Evolutionary conservation across 805 yeast genomes (phyloP).

Genomic region (Isabelozyma pseudorhagii): DNA sequence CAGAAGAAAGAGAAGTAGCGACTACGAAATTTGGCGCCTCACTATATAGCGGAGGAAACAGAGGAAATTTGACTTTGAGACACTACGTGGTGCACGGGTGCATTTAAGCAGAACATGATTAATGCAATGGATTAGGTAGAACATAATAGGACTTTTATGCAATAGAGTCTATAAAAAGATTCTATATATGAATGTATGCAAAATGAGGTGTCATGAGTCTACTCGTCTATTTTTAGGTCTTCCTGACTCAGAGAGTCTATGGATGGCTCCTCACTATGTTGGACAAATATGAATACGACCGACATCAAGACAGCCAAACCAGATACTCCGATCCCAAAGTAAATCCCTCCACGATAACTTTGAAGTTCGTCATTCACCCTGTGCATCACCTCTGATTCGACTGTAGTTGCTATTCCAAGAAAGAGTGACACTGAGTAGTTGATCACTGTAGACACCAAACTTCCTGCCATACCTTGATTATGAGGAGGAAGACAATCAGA

Average conservation of each 20-base stretch:
- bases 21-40: background rate
- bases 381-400: conserved; percentile 35
- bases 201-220: conserved; percentile 1
- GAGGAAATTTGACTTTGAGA: background rate
- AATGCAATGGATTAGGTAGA: too few species aligned
- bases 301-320: conserved; percentile 40
- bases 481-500: conserved; percentile 56
- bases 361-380: conserved; percentile 17
- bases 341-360: conserved; percentile 56
- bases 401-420: conserved; percentile 69
- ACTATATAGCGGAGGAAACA: background rate
- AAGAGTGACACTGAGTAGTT: conserved; percentile 72
- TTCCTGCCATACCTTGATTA: conserved; percentile 79
- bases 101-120: too few species aligned
- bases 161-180: too few species aligned
- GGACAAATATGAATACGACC: conserved; percentile 20
- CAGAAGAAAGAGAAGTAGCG: background rate
- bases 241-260: too few species aligned
- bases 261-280: conserved; percentile 1
- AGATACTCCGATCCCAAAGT: conserved; percentile 61
- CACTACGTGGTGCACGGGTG: background rate
- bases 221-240: background rate
- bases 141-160: background rate
- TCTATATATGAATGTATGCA: too few species aligned
- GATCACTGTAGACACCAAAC: conserved; percentile 65